Conservation (phyloP, 2,329 filamentous ascomycete species). For the Triangularia setosa region DNA sequence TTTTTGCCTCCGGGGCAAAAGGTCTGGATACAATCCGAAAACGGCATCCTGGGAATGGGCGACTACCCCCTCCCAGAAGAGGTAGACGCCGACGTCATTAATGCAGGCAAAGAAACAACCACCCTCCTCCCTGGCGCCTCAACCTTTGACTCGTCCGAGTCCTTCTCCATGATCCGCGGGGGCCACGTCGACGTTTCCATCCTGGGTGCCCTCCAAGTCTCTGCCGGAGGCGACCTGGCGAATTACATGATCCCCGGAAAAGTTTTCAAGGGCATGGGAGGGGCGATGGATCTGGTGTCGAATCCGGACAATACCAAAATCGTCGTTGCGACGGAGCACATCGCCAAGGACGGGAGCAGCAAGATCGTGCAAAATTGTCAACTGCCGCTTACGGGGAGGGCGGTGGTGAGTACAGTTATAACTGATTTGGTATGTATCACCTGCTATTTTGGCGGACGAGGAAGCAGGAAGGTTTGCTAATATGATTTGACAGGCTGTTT, state of each 20-base stretch:
- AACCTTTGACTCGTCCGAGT: constrained; percentile 76
- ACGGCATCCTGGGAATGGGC: constrained; percentile 80
- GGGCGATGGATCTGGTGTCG: constrained; percentile 69
- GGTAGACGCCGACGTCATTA: constrained; percentile 76
- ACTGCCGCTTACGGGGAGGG: constrained; percentile 62
- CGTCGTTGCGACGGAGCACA: constrained; percentile 66
- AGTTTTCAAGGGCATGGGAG: constrained; percentile 83
- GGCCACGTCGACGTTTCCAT: constrained; percentile 83
- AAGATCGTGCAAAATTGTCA: constrained; percentile 64
- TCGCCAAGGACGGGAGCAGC: constrained; percentile 62
- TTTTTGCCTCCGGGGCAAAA: constrained; percentile 65
- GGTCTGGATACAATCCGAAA: constrained; percentile 84
- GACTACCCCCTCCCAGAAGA: constrained; percentile 70
- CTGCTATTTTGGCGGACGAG: background rate
- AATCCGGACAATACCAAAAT: constrained; percentile 70
- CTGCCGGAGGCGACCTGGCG: constrained; percentile 72
- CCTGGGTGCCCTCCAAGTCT: constrained; percentile 77
- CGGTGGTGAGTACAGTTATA: constrained; percentile 68
- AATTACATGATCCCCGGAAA: constrained; percentile 92
- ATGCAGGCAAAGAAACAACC: constrained; percentile 84
- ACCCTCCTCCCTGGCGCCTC: constrained; percentile 73
- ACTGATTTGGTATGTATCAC: constrained; percentile 61
- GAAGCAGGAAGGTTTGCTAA: too few relatives aligned
- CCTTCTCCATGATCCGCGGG: constrained; percentile 82
- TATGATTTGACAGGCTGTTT: constrained; percentile 65